Conservation (phyloP, 805 yeast species). For the Ogataea ramenticola region DNA sequence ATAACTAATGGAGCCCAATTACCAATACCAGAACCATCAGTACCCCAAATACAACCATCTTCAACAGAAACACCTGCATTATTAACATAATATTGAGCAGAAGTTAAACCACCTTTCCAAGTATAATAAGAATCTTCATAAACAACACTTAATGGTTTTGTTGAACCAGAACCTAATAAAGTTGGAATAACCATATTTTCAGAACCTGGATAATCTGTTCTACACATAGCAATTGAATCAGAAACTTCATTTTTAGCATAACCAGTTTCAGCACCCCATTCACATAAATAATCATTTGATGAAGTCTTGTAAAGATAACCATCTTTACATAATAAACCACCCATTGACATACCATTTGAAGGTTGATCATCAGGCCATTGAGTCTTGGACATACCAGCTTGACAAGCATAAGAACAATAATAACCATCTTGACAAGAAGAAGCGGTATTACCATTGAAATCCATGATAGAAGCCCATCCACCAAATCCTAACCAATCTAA, state of each 20-base stretch:
- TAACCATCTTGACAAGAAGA: conserved; percentile 78
- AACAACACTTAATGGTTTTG: conserved; percentile 70
- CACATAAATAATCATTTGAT: conserved; percentile 65
- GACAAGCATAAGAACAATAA: conserved; percentile 97
- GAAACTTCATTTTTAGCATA: conserved; percentile 55
- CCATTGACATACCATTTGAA: conserved; percentile 80
- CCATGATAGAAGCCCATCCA: conserved; percentile 41
- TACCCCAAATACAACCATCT: conserved; percentile 96
- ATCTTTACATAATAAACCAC: conserved; percentile 81
- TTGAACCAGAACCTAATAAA: conserved; percentile 58
- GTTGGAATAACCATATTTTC: conserved; percentile 98
- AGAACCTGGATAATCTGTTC: conserved; percentile 99
- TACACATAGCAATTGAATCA: conserved; percentile 79
- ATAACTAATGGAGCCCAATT: conserved; percentile 97
- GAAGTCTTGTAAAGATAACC: conserved; percentile 80
- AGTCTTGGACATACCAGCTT: conserved; percentile 97
- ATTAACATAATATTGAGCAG: conserved; percentile 96
- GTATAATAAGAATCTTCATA: conserved; percentile 67
- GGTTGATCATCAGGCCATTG: conserved; percentile 96
- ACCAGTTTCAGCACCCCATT: conserved; percentile 75
- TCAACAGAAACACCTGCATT: conserved; percentile 86
- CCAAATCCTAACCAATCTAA: conserved; percentile 47
- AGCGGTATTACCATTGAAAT: conserved; percentile 51
- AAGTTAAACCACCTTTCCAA: conserved; percentile 78
- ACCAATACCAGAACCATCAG: conserved; percentile 71